A percentile compares a stretch with the other conserved stretches of the same genome.
phyloP scores from a whole-genome alignment of 192 early-diverging fungal genomes.

The Polychytrium aggregatum region DNA sequence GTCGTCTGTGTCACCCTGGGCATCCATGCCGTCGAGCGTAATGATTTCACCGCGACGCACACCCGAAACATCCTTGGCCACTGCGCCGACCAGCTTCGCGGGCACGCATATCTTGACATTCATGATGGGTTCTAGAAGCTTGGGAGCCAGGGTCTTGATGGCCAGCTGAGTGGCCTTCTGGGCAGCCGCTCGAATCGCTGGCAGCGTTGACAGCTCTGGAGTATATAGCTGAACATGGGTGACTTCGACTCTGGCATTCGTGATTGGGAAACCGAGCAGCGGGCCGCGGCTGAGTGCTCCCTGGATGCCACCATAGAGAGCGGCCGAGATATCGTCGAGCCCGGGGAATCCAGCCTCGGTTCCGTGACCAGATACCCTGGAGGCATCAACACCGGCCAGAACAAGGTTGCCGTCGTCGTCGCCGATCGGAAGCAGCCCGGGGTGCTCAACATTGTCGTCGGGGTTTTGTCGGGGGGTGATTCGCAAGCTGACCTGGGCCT shows the following conservation, averaged over 20 bases:
- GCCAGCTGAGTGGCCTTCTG: constrained; percentile 31
- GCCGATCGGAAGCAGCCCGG: not conserved
- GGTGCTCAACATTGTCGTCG: not conserved
- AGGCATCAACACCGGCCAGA: constrained; percentile 2
- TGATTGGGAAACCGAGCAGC: constrained; percentile 66
- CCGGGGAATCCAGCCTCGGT: not conserved
- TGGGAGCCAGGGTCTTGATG: constrained; percentile 13
- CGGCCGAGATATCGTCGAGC: constrained; percentile 20
- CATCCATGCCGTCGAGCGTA: constrained; percentile 12
- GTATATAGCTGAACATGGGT: constrained; percentile 8
- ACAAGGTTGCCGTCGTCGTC: constrained; percentile 4
- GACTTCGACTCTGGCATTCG: constrained; percentile 26
- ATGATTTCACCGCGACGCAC: constrained; percentile 62
- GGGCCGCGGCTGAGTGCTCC: constrained; percentile 64
- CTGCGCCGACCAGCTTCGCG: constrained; percentile 59
- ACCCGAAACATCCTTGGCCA: constrained; percentile 73
- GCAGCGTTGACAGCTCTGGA: constrained; percentile 17
- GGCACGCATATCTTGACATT: constrained; percentile 56
- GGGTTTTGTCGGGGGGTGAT: constrained; percentile 33
- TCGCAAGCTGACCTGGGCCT: constrained; percentile 41
- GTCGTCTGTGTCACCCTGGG: constrained; percentile 16
- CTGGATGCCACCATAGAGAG: constrained; percentile 55
- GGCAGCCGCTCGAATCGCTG: constrained; percentile 34
- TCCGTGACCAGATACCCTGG: not conserved
- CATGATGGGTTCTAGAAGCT: constrained; percentile 79